A percentile compares a stretch with the other conserved stretches of the same genome.
Evolutionary conservation across 2,329 filamentous ascomycete species (phyloP).

Genomic region (Xylariaceae sp.): DNA sequence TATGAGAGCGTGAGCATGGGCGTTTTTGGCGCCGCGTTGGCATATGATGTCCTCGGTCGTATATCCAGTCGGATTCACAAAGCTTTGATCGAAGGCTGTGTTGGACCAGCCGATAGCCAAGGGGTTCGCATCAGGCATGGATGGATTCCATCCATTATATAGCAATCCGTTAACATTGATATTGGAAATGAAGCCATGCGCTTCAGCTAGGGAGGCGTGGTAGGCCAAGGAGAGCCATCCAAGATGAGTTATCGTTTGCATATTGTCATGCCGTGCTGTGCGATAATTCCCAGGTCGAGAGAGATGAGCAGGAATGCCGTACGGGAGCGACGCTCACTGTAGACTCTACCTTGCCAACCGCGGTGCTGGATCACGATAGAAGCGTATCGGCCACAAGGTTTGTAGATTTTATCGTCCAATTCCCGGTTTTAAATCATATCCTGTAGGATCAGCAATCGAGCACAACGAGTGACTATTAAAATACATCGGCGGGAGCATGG

Average conservation of each 20-base stretch:
- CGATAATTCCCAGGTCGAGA: not conserved
- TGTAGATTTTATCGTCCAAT: not conserved
- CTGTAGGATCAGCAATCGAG: not conserved
- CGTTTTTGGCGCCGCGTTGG: slow-evolving; percentile 34
- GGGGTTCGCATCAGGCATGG: slow-evolving; percentile 19
- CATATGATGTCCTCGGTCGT: slow-evolving; percentile 38
- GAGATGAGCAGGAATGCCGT: not conserved
- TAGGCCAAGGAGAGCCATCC: slow-evolving; percentile 13
- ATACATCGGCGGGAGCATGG: not conserved
- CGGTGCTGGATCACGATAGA: not conserved
- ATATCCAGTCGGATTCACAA: slow-evolving; percentile 38
- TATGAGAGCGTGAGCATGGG: slow-evolving; percentile 33
- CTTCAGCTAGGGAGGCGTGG: not conserved
- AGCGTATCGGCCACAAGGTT: not conserved
- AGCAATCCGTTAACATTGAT: slow-evolving; percentile 27
- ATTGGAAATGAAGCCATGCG: slow-evolving; percentile 31
- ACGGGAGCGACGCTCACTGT: not conserved
- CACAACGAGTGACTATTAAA: not conserved
- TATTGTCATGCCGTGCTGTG: not conserved
- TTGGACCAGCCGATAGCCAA: slow-evolving; percentile 31
- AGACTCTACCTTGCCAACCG: not conserved
- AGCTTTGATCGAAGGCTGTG: slow-evolving; percentile 38
- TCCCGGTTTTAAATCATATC: not conserved
- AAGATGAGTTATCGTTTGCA: slow-evolving; percentile 1
- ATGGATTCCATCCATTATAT: slow-evolving; percentile 29